Evolutionary conservation across 148 eudicot genomes (phyloP).

Genomic region (Amaranthus hypochondriacus): DNA sequence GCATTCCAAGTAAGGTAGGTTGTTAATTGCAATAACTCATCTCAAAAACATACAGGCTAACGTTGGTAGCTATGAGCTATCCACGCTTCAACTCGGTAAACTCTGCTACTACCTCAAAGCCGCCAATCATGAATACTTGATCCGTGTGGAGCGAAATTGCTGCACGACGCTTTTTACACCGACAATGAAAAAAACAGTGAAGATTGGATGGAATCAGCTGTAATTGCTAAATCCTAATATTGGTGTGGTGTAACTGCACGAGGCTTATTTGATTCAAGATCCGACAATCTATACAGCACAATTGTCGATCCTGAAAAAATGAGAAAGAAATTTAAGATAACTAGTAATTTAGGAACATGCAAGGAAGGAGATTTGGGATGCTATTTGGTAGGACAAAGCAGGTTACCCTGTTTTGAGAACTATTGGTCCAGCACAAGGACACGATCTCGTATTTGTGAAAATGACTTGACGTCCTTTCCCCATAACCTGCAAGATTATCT

Average conservation of each 20-base stretch:
- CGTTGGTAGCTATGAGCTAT: not conserved
- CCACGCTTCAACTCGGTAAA: not conserved
- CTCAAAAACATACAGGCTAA: not conserved
- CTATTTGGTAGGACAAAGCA: not conserved
- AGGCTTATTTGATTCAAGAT: not conserved
- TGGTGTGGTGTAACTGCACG: not conserved
- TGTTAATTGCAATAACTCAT: too few relatives aligned
- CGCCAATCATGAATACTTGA: not conserved
- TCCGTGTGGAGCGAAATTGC: not conserved
- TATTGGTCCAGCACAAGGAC: constrained; percentile 35
- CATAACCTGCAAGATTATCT: constrained; percentile 57
- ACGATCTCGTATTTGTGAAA: constrained; percentile 54
- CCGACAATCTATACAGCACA: not conserved
- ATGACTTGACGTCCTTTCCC: constrained; percentile 67
- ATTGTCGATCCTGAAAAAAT: not conserved
- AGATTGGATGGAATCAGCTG: not conserved
- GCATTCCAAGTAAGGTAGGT: too few relatives aligned
- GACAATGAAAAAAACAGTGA: not conserved
- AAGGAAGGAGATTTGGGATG: not conserved
- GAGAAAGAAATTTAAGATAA: not conserved
- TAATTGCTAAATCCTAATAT: not conserved
- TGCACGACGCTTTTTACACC: not conserved
- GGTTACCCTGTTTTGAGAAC: constrained; percentile 2
- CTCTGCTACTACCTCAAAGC: not conserved
- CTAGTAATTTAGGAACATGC: not conserved